Base-by-base conservation (phyloP, 345 rosid genomes). In the Hevea brasiliensis region DNA sequence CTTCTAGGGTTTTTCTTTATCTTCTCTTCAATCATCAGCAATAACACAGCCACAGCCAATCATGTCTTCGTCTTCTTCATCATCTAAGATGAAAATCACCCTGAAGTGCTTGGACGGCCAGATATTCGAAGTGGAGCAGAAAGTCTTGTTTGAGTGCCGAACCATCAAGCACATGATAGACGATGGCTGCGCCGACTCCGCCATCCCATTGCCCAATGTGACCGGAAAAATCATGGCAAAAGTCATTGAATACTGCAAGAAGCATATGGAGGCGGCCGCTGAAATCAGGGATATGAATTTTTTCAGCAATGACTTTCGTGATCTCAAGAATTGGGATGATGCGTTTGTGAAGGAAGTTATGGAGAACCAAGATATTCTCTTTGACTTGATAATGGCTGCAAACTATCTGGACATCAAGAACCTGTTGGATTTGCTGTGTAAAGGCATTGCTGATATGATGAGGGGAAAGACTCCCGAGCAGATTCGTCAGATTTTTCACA, bases 121-220 rank as follows among this genome's bases (percentile, higher is more conserved):
- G 24, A 15, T 53, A 2, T 51, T 68, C 61, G 26, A 29, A 20
- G 61, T 68, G 13, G 45, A 26, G 7, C 47, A 68, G 42, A 8
- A 45, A 32, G 5, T 29, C 7, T 18, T 15, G 0, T 4, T 35
- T 18, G 24, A 29, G 18, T 68, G 47, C 26, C 42, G 53, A n/a
- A 54, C 61, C 2, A 68, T 68, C 72, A 68, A 68, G 61, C 23
- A 54, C 47, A 15, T 68, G 47, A 20, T 68, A 32, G 72, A 68
- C 1, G 72, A 68, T 13, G 53, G 37, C 12, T 68, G 72, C 61
- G 72, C 71, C 13, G 57, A 54, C 47, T 4, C 10, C 32, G 40
- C 9, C 10, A 58, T 70, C 8, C 62, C 65, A 11, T 17, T 70
- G 12, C 21, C 74, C 14, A 70, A 57, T 29, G 65, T 70, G 14